phyloP scores from a whole-genome alignment of 768 basidiomycete species.

The Boletus vermiculosoides region DNA sequence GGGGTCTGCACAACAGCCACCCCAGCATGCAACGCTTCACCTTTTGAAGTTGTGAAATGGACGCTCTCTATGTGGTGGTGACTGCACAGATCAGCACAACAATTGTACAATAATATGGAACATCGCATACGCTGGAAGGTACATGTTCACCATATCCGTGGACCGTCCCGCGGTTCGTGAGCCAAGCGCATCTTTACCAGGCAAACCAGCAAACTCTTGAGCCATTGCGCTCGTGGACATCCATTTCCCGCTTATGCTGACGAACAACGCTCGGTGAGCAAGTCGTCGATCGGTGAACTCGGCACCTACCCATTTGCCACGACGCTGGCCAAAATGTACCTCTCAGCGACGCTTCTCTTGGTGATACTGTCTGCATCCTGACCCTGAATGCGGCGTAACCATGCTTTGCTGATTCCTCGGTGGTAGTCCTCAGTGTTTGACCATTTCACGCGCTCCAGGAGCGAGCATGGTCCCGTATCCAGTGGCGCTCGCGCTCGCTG shows the following conservation, averaged over 20 bases:
- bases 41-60: slow-evolving; percentile 51
- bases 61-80: slow-evolving; percentile 78
- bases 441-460: slow-evolving; percentile 51
- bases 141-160: slow-evolving; percentile 54
- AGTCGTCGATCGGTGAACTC: background rate
- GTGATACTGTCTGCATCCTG: slow-evolving; percentile 43
- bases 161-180: slow-evolving; percentile 22
- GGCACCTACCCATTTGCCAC: slow-evolving; percentile 62
- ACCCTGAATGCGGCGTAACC: slow-evolving; percentile 46
- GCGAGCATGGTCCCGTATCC: slow-evolving; percentile 1
- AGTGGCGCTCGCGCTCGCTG: slow-evolving; percentile 9
- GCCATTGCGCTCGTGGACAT: slow-evolving; percentile 70
- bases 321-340: slow-evolving; percentile 68
- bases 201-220: slow-evolving; percentile 61
- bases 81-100: slow-evolving; percentile 34
- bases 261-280: slow-evolving; percentile 3
- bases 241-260: slow-evolving; percentile 67
- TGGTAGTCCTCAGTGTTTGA: slow-evolving; percentile 70
- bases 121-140: slow-evolving; percentile 58
- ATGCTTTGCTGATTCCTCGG: slow-evolving; percentile 63
- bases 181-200: slow-evolving; percentile 12
- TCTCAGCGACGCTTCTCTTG: slow-evolving; percentile 52
- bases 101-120: background rate
- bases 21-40: slow-evolving; percentile 53
- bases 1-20: slow-evolving; percentile 72